Evolutionary conservation across 169 alveolate species (phyloP).

Genomic region (Amoebophrya sp.): DNA sequence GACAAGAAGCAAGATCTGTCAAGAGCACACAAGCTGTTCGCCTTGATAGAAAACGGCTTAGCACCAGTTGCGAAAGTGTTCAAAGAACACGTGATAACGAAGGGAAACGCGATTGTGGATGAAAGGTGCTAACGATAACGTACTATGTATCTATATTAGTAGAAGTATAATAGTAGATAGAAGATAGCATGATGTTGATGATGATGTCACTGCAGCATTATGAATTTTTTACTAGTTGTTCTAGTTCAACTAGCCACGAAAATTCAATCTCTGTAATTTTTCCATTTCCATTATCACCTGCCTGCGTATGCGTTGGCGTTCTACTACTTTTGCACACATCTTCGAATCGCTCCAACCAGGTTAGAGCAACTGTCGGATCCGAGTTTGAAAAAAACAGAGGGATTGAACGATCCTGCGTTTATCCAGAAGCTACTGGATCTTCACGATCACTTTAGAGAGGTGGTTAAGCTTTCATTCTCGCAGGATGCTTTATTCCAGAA

Average conservation of each 20-base stretch:
- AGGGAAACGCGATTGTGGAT: not conserved
- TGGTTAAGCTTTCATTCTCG: conserved; percentile 1
- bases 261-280: not conserved
- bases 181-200: not conserved
- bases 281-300: not conserved
- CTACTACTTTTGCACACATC: not conserved
- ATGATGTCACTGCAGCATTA: not conserved
- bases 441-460: conserved; percentile 23
- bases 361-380: not conserved
- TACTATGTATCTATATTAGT: not conserved
- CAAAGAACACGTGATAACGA: not conserved
- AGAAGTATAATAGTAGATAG: not conserved
- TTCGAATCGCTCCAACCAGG: not conserved
- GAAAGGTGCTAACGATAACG: not conserved
- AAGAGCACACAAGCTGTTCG: not conserved
- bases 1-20: conserved; percentile 30
- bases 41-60: not conserved
- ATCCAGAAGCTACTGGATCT: conserved; percentile 31
- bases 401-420: conserved; percentile 19
- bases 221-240: not conserved
- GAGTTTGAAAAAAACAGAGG: conserved; percentile 8
- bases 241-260: not conserved
- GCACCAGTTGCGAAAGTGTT: conserved; percentile 17
- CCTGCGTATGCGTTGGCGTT: not conserved
- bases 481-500: conserved; percentile 38